Conservation (phyloP, 2,329 filamentous ascomycete species). For the Hypomyces rosellus region DNA sequence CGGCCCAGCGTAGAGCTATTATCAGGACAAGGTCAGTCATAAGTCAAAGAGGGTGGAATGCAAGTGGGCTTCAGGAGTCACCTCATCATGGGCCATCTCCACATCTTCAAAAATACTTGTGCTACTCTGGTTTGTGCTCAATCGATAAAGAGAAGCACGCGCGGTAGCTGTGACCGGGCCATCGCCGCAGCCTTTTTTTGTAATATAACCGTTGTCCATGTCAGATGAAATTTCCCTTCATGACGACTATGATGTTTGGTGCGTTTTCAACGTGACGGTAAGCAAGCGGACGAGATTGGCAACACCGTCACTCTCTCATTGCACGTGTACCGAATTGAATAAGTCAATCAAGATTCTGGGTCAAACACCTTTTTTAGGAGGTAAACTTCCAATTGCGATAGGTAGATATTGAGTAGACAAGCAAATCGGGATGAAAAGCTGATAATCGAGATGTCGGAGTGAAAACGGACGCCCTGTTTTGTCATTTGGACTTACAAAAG, state of each 20-base stretch:
- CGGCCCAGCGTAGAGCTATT: constrained; percentile 78
- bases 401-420: too few species aligned
- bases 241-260: constrained; percentile 1
- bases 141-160: constrained; percentile 48
- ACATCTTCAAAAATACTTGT: constrained; percentile 86
- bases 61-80: constrained; percentile 28
- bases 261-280: too few species aligned
- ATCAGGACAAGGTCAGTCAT: constrained; percentile 11
- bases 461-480: too few species aligned
- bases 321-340: neutral
- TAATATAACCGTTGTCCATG: constrained; percentile 23
- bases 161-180: constrained; percentile 17
- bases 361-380: too few species aligned
- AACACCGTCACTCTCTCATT: neutral
- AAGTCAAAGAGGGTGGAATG: neutral
- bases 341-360: too few species aligned
- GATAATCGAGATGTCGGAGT: too few species aligned
- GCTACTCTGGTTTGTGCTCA: constrained; percentile 64
- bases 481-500: too few species aligned
- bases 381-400: too few species aligned
- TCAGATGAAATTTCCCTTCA: constrained; percentile 14
- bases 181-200: constrained; percentile 16
- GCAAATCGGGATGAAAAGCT: too few species aligned
- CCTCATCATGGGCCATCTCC: constrained; percentile 98
- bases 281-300: neutral